Conservation (phyloP, 495 filamentous ascomycete genomes). For the Neurospora sp. region DNA sequence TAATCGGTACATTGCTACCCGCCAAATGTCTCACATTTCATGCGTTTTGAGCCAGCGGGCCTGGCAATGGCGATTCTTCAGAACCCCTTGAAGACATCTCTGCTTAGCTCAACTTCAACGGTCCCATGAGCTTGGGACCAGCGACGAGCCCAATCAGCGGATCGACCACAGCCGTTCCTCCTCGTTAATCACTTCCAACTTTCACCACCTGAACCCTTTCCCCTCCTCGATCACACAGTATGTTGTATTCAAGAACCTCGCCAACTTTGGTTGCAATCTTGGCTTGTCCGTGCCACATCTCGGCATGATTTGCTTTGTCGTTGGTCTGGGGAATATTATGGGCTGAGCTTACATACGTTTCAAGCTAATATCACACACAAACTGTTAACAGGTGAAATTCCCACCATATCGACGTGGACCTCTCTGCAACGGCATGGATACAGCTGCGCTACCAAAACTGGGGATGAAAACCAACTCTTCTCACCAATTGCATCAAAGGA, state of each 20-base stretch:
- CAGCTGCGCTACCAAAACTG: not conserved
- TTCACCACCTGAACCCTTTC: not conserved
- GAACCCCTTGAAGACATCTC: not conserved
- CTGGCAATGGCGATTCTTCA: not conserved
- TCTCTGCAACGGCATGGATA: not conserved
- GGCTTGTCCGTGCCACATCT: not conserved
- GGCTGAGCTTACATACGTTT: not conserved
- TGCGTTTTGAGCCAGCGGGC: not conserved
- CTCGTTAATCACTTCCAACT: not conserved
- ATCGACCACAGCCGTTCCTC: not conserved
- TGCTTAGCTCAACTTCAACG: not conserved
- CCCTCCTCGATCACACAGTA: not conserved
- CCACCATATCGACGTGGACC: not conserved
- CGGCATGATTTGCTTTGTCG: not conserved
- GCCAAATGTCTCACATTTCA: not conserved
- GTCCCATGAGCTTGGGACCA: slow-evolving; percentile 8
- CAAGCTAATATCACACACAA: not conserved
- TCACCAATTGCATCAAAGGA: not conserved
- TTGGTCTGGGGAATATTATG: not conserved
- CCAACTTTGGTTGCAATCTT: not conserved
- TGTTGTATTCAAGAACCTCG: not conserved
- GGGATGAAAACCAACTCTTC: not conserved
- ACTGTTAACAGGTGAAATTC: not conserved
- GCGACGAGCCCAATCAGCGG: not conserved
- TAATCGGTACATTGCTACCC: not conserved